phyloP scores from a whole-genome alignment of 352 stramenopile genomes.

The Pythium dissotocum region DNA sequence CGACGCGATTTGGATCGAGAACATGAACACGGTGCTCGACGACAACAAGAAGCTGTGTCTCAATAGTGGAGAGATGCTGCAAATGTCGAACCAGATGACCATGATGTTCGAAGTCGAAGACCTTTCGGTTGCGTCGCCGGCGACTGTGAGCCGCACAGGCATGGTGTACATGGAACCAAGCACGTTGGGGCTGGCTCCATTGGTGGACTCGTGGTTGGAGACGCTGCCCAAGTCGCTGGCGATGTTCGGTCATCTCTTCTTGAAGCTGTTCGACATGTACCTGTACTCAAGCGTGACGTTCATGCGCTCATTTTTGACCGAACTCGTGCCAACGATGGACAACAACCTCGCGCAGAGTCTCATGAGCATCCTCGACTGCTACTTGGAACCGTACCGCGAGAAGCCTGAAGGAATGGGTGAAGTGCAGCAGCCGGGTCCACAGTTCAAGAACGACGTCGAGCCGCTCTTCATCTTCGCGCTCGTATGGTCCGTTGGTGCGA shows the following conservation, averaged over 20 bases:
- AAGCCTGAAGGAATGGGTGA: conserved; percentile 49
- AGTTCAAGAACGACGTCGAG: conserved; percentile 82
- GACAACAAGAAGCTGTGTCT: conserved; percentile 96
- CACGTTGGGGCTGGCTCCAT: conserved; percentile 83
- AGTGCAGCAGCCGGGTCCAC: conserved; percentile 43
- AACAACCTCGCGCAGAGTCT: conserved; percentile 92
- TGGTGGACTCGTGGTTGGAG: conserved; percentile 92
- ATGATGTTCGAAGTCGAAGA: conserved; percentile 99
- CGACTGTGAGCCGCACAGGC: conserved; percentile 93
- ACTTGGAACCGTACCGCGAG: conserved; percentile 65
- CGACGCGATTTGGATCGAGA: conserved; percentile 96
- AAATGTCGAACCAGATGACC: conserved; percentile 95
- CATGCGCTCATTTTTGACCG: conserved; percentile 82
- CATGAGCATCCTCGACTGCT: conserved; percentile 93
- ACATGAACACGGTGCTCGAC: conserved; percentile 96
- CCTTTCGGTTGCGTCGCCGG: conserved; percentile 91
- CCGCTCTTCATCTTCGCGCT: conserved; percentile 92
- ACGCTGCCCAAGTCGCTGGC: conserved; percentile 47
- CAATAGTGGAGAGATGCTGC: conserved; percentile 93
- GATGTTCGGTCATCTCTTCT: conserved; percentile 44
- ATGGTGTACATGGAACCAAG: conserved; percentile 97
- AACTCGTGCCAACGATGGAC: conserved; percentile 92
- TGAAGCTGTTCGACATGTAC: conserved; percentile 90
- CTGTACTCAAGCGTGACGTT: conserved; percentile 87
- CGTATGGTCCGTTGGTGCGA: conserved; percentile 92